These are phyloP conservation scores for Eutrema salsugineum DNA, from an alignment of 441 rosid species.

Conservation along the genomic window DNA sequence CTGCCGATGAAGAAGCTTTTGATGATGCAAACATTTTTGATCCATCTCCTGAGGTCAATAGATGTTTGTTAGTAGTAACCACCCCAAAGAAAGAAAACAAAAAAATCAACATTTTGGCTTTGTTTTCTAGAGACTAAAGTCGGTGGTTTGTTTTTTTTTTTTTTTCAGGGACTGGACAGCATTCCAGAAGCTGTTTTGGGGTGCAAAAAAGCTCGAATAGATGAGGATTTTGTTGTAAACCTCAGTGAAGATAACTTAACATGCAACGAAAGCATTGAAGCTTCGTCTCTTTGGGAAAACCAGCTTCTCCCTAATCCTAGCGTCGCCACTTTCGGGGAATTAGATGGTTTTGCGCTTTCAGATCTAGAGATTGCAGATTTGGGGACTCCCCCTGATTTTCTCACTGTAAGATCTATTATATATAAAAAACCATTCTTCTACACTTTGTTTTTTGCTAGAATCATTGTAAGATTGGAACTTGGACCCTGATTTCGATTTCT, in stretches of 20 bases:
- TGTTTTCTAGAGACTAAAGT: neutral
- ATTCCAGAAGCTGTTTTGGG: conserved; percentile 37
- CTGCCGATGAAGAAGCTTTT: conserved; percentile 38
- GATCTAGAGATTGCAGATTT: conserved; percentile 65
- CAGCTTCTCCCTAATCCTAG: conserved; percentile 23
- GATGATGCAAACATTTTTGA: conserved; percentile 29
- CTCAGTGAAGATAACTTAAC: conserved; percentile 45
- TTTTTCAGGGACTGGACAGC: conserved; percentile 35
- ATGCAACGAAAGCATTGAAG: conserved; percentile 48
- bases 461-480: neutral
- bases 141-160: neutral
- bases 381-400: conserved; percentile 75
- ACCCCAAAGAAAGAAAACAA: too few species aligned
- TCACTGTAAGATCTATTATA: conserved; percentile 49
- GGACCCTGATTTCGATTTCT: neutral
- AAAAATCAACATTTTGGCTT: neutral
- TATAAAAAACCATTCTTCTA: neutral
- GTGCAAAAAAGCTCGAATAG: conserved; percentile 70
- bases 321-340: conserved; percentile 17
- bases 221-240: conserved; percentile 37
- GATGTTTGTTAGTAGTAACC: neutral
- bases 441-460: too few species aligned
- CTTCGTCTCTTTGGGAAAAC: conserved; percentile 31
- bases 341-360: conserved; percentile 36
- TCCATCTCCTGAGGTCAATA: conserved; percentile 21